These are phyloP conservation scores for Litchi chinensis DNA, from an alignment of 345 rosid species.

Conservation along the genomic window DNA sequence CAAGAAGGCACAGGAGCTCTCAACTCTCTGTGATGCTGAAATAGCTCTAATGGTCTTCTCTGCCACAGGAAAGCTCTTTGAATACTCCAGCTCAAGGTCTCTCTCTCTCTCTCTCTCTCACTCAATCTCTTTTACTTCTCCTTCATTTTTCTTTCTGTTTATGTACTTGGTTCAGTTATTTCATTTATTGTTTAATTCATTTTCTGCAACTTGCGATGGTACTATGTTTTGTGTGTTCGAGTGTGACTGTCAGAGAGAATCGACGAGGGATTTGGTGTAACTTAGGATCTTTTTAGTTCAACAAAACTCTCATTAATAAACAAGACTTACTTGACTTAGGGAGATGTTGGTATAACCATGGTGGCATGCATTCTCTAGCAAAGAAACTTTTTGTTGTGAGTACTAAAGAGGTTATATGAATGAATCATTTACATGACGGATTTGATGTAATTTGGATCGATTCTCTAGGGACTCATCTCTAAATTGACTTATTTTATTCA, in stretches of 20 bases:
- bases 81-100: slow-evolving; percentile 47
- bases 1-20: slow-evolving; percentile 51
- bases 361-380: too few species aligned
- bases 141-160: background rate
- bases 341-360: background rate
- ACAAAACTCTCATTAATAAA: background rate
- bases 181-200: background rate
- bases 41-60: slow-evolving; percentile 39
- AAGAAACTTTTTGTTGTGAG: too few species aligned
- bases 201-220: background rate
- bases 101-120: too few species aligned
- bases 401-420: too few species aligned
- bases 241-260: background rate
- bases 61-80: slow-evolving; percentile 43
- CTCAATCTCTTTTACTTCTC: background rate
- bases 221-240: background rate
- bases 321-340: background rate
- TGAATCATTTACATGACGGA: too few species aligned
- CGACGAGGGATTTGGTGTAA: background rate
- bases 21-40: slow-evolving; percentile 52
- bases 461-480: too few species aligned
- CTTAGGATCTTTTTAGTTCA: background rate
- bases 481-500: too few species aligned
- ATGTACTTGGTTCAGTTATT: background rate
- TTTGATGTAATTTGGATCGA: too few species aligned